Percentiles rank a stretch among this genome's conserved stretches.
phyloP scores from a whole-genome alignment of 805 yeast species.

The Metschnikowia cerradonensis region DNA sequence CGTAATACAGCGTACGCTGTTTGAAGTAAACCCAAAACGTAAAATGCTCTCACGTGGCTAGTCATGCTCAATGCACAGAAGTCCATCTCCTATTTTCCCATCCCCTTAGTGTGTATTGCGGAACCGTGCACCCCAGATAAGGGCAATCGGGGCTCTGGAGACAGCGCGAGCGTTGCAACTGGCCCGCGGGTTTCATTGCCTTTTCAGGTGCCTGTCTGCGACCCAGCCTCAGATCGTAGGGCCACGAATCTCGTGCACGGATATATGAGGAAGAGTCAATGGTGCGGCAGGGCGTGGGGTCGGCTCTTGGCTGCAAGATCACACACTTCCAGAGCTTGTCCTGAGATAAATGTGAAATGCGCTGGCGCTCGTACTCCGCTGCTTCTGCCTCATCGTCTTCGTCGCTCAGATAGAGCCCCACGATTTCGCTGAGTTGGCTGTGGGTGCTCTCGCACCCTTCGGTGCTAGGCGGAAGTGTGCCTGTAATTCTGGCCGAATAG shows the following conservation, averaged over 20 bases:
- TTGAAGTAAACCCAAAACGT: slow-evolving; percentile 1
- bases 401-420: not conserved
- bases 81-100: slow-evolving; percentile 19
- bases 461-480: slow-evolving; percentile 7
- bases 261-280: slow-evolving; percentile 23
- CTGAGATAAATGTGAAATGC: slow-evolving; percentile 12
- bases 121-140: slow-evolving; percentile 11
- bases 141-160: slow-evolving; percentile 10
- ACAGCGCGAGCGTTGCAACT: slow-evolving; percentile 15
- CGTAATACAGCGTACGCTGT: not conserved
- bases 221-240: not conserved
- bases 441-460: slow-evolving; percentile 6
- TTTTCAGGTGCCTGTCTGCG: slow-evolving; percentile 7
- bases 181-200: slow-evolving; percentile 35
- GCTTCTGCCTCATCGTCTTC: not conserved
- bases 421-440: not conserved
- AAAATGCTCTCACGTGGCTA: not conserved
- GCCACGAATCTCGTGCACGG: slow-evolving; percentile 5
- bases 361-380: not conserved
- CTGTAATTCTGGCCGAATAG: slow-evolving; percentile 10
- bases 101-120: slow-evolving; percentile 20
- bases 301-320: slow-evolving; percentile 49
- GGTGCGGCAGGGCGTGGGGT: slow-evolving; percentile 23
- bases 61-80: not conserved
- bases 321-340: slow-evolving; percentile 28